These are phyloP conservation scores for Cucumis hystrix DNA, from an alignment of 306 rosid species.

Conservation along the genomic window DNA sequence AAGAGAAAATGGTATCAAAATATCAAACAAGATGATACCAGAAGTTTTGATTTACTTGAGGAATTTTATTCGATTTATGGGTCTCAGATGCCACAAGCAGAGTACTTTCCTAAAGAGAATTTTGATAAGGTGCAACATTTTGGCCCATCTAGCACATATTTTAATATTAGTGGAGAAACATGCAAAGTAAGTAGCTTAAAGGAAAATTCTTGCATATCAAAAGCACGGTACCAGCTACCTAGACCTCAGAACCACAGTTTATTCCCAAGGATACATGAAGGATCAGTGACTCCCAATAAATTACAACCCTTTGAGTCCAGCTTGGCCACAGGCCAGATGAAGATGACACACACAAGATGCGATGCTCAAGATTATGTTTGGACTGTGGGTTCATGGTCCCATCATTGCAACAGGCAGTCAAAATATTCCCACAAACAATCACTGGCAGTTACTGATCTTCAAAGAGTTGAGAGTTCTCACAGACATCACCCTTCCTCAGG, in stretches of 20 bases:
- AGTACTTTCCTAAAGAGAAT: neutral
- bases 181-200: neutral
- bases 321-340: constrained; percentile 5
- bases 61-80: constrained; percentile 6
- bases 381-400: constrained; percentile 20
- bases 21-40: neutral
- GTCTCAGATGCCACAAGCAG: neutral
- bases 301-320: constrained; percentile 10
- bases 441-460: constrained; percentile 8
- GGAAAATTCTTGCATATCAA: neutral
- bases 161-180: neutral
- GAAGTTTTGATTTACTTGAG: neutral
- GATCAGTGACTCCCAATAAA: neutral
- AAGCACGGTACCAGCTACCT: neutral
- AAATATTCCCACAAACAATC: constrained; percentile 14
- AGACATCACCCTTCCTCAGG: constrained; percentile 25
- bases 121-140: neutral
- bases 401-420: constrained; percentile 10
- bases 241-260: neutral
- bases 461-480: constrained; percentile 15
- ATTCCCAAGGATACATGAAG: neutral
- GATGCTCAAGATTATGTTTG: constrained; percentile 20
- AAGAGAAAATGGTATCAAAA: constrained; percentile 5
- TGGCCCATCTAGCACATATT: neutral
- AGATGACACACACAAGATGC: constrained; percentile 30